These are phyloP conservation scores for Diplodia seriata DNA, from an alignment of 2,329 filamentous ascomycete genomes.

Conservation along the genomic window DNA sequence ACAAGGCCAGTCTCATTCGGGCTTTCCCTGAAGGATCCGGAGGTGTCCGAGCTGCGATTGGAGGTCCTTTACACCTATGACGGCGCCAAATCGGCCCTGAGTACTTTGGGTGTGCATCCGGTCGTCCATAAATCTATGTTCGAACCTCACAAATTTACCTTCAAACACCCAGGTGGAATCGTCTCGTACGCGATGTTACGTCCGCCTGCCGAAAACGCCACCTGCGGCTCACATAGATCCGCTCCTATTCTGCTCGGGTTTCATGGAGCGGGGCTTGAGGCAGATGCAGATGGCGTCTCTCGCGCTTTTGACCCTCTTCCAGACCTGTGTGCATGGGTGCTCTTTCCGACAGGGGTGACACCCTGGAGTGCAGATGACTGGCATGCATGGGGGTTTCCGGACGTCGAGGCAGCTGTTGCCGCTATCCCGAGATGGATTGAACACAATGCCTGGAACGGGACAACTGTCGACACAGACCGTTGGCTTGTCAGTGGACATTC, in stretches of 20 bases:
- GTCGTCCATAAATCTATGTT: conserved; percentile 38
- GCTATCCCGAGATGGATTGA: conserved; percentile 61
- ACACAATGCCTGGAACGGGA: conserved; percentile 56
- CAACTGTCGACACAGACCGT: conserved; percentile 52
- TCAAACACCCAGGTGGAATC: conserved; percentile 60
- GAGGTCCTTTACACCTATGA: conserved; percentile 40
- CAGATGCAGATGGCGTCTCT: conserved; percentile 55
- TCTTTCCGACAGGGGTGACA: conserved; percentile 64
- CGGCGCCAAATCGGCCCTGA: conserved; percentile 30
- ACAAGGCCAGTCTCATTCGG: conserved; percentile 51
- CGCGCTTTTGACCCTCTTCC: conserved; percentile 58
- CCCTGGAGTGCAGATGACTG: conserved; percentile 68
- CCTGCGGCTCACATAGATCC: conserved; percentile 38
- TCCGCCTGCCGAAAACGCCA: conserved; percentile 56
- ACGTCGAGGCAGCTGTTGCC: conserved; percentile 60
- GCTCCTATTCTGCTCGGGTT: conserved; percentile 60
- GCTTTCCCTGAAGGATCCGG: conserved; percentile 37
- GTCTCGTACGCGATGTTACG: conserved; percentile 65
- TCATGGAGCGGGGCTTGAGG: conserved; percentile 65
- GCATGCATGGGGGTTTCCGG: conserved; percentile 65
- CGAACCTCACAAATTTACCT: conserved; percentile 62
- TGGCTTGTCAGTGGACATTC: conserved; percentile 66
- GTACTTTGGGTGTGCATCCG: conserved; percentile 31
- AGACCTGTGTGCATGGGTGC: conserved; percentile 61
- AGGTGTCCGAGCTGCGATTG: conserved; percentile 40